Base-by-base conservation (phyloP, 2,329 filamentous ascomycete genomes). In the Cercospora berteroae region DNA sequence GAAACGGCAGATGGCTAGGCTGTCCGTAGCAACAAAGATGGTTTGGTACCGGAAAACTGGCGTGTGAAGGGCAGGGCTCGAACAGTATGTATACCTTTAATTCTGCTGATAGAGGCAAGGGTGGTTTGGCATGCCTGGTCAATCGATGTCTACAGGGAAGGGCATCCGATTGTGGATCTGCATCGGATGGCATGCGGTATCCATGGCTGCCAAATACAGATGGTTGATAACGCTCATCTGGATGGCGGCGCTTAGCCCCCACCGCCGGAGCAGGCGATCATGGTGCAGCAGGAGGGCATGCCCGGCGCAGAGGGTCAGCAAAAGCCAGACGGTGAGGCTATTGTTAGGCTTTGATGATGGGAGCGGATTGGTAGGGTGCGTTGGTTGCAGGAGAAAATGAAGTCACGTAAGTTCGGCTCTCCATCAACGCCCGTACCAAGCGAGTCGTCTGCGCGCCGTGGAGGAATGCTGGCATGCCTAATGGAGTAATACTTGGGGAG, bases 1-100 rank as follows among this genome's bases (percentile, higher is more conserved):
- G 71, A 63, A 70, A 66, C 68, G 73, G 71, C 74, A 77, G 75
- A 69, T 77, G 75, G 75, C 75, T 75, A 77, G 74, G 69, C 75
- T 77, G 74, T 68, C 67, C 62, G 62, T 66, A 60, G 61, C 66
- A 72, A 69, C 63, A 59, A 63, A 36, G 42, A 66, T 59, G 59
- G 50, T 42, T 64, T 63, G 57, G 58, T 58, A 60, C 60, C 39
- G 59, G 52, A 59, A 67, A 50, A 65, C 48, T 67, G 27, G 33
- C 55, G 23, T 42, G 60, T 25, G 60, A 56, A 63, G 70, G 50
- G 70, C 67, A 61, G 63, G 23, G 27, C 36, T 48, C 36, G 23
- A 66, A 42, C 64, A 62, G 68, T 74, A 75, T 75, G 73, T 75
- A 75, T 72, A 60, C 65, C 52, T 60, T 60, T 63, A 50, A 31